These are phyloP conservation scores for Coffea humblotiana DNA, from an alignment of 305 asterid genomes.

Conservation along the genomic window DNA sequence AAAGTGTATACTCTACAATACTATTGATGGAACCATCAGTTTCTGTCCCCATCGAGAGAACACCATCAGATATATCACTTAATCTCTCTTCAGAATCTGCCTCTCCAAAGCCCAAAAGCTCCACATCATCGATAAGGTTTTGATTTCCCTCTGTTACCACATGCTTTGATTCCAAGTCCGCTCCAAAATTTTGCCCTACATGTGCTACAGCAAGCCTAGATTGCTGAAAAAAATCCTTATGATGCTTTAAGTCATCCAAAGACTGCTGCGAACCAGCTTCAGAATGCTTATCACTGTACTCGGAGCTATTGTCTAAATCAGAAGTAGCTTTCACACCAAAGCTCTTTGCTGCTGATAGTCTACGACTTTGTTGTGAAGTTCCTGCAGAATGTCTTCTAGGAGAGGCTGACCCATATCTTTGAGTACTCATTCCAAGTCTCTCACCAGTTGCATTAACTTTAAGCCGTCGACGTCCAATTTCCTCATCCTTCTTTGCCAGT, in stretches of 20 bases:
- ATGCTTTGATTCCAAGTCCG: slow-evolving; percentile 37
- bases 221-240: slow-evolving; percentile 67
- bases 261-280: slow-evolving; percentile 87
- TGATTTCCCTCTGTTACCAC: slow-evolving; percentile 37
- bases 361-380: slow-evolving; percentile 36
- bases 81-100: slow-evolving; percentile 85
- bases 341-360: slow-evolving; percentile 39
- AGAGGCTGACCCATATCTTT: slow-evolving; percentile 59
- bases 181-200: slow-evolving; percentile 34
- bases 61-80: slow-evolving; percentile 95
- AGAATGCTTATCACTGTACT: slow-evolving; percentile 78
- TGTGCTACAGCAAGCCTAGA: slow-evolving; percentile 62
- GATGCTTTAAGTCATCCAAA: slow-evolving; percentile 69
- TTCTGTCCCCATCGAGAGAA: slow-evolving; percentile 92
- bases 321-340: slow-evolving; percentile 48
- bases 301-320: slow-evolving; percentile 67
- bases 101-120: slow-evolving; percentile 77
- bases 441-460: slow-evolving; percentile 49
- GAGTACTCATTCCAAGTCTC: slow-evolving; percentile 44
- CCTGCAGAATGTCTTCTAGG: slow-evolving; percentile 61
- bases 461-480: slow-evolving; percentile 55
- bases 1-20: slow-evolving; percentile 76
- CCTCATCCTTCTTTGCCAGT: slow-evolving; percentile 72
- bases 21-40: slow-evolving; percentile 80
- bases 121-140: slow-evolving; percentile 52